Evolutionary conservation across 352 stramenopile species (phyloP).

Genomic region (Phytophthora palmivora): DNA sequence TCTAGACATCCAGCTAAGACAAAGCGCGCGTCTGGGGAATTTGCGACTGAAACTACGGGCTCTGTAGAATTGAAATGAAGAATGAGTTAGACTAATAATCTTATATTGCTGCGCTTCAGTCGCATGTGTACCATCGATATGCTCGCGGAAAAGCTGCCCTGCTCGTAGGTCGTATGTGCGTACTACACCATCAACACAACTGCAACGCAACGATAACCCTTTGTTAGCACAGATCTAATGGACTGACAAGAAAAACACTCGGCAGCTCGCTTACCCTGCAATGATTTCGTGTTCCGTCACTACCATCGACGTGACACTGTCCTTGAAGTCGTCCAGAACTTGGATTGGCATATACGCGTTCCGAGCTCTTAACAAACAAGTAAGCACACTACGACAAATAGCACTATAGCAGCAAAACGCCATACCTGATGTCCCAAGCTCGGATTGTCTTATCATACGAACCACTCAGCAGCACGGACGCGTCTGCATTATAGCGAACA

Average conservation of each 20-base stretch:
- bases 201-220: conserved; percentile 21
- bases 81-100: conserved; percentile 3
- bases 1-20: conserved; percentile 84
- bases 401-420: neutral
- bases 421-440: conserved; percentile 77
- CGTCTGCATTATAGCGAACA: conserved; percentile 81
- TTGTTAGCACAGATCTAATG: neutral
- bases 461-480: conserved; percentile 81
- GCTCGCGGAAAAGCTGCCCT: conserved; percentile 69
- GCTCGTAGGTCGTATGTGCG: conserved; percentile 86
- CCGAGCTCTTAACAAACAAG: conserved; percentile 50
- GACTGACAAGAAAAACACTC: conserved; percentile 1
- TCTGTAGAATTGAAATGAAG: conserved; percentile 59
- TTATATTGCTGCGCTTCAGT: neutral
- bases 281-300: conserved; percentile 84
- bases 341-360: conserved; percentile 86
- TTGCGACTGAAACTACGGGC: conserved; percentile 77
- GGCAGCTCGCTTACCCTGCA: conserved; percentile 50
- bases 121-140: conserved; percentile 64
- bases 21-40: conserved; percentile 78
- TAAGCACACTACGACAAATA: conserved; percentile 8
- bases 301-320: conserved; percentile 88
- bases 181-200: conserved; percentile 85
- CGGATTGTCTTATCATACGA: conserved; percentile 91
- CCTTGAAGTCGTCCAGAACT: conserved; percentile 86